Evolutionary conservation across 768 basidiomycete genomes (phyloP), one percentile per base, ranked within the genome.

Genomic region (Amanita rubescens): DNA sequence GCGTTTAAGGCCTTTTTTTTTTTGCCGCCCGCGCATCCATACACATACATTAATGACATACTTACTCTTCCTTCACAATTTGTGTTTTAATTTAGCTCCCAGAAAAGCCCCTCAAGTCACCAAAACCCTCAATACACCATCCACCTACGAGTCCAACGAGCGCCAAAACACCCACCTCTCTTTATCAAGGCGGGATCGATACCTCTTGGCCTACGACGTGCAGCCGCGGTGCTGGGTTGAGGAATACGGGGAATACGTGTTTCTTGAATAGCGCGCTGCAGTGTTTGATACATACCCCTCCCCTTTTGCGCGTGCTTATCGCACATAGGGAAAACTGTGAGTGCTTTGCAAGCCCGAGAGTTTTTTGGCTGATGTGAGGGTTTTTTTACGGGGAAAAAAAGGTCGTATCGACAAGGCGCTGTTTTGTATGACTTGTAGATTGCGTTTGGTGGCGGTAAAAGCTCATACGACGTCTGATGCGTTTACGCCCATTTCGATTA

Each of bases 251-350:
- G 43, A 98, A 97, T 64, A 95, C 92, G 1, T 99, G 96, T 69
- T 99, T 95, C 67, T 73, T 97, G 61, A 99, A 99, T 67, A 93
- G 92, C 59, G 90, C 87, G 19, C 70, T 98, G 46, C 96, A 99
- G 71, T 93, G 92, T 61, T 78, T 98, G 47, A 68, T 96, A 12
- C 94, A 98, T 63, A 97, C 95, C 0, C 84, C 94, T 8, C 92
- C 94, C 2, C 76, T 99, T 22, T 74, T 93, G 34, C 79, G 76
- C 56, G 63, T 87, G 39, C 66, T 92, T 35, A 49, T 69, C 38
- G 66, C 66, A 7, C 86, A 86, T 61, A 75, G 68, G 57, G 72
- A 82, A 8, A 69, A 72, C 58, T 93, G 90, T 90, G 62, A 62
- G 87, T 77, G 34, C 52, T 25, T n/a, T n/a, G n/a, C n/a, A n/a